Evolutionary conservation across 2,329 filamentous ascomycete species (phyloP).

Genomic region (Penicillium expansum): DNA sequence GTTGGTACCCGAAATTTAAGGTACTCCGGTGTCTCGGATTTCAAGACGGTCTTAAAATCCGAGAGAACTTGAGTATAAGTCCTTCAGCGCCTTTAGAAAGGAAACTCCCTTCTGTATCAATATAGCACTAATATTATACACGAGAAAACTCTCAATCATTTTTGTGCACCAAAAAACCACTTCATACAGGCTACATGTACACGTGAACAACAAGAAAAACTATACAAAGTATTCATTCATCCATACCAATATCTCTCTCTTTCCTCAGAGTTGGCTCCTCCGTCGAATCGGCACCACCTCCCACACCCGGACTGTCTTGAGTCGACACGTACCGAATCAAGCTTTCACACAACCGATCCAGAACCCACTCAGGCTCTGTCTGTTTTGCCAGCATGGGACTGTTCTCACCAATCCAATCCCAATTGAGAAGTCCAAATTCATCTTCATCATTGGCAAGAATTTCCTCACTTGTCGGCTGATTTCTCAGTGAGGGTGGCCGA

Average conservation of each 20-base stretch:
- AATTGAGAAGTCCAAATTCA: constrained; percentile 60
- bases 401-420: constrained; percentile 71
- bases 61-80: no score
- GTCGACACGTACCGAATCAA: constrained; percentile 48
- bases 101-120: no score
- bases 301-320: constrained; percentile 14
- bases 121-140: no score
- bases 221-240: constrained; percentile 6
- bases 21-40: no score
- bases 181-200: not conserved
- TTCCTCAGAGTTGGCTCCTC: constrained; percentile 25
- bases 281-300: not conserved
- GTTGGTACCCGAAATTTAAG: no score
- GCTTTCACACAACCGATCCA: constrained; percentile 65
- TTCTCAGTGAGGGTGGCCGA: not conserved
- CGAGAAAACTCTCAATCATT: no score
- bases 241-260: constrained; percentile 26
- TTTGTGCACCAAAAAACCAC: no score
- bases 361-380: constrained; percentile 64
- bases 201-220: not conserved
- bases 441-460: constrained; percentile 46
- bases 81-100: no score
- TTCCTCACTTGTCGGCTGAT: not conserved
- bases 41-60: no score
- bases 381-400: constrained; percentile 64